Percentiles rank a stretch among this genome's conserved stretches.
These are phyloP conservation scores for Cercospora sp. DNA, from an alignment of 2,329 filamentous ascomycete species.

Conservation along the genomic window DNA sequence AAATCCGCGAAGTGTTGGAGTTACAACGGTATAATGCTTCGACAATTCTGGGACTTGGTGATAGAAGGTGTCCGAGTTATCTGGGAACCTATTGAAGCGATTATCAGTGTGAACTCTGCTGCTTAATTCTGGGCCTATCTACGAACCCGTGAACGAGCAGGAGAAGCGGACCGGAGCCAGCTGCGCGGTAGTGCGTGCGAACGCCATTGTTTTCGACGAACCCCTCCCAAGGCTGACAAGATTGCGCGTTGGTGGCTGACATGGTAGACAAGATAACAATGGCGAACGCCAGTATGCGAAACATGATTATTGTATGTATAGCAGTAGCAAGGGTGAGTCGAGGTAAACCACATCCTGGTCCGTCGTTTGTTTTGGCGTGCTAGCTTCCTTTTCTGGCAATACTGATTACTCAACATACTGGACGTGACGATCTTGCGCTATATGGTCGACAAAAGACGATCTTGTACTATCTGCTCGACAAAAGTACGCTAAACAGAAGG, in stretches of 20 bases:
- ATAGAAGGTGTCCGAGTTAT: slow-evolving; percentile 4
- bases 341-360: not conserved
- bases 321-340: not conserved
- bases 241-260: not conserved
- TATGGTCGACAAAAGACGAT: not conserved
- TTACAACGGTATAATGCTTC: slow-evolving; percentile 11
- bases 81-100: not conserved
- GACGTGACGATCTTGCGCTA: not conserved
- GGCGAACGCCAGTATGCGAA: not conserved
- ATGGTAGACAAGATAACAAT: not conserved
- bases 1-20: slow-evolving; percentile 3
- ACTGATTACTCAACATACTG: not conserved
- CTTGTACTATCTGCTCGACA: not conserved
- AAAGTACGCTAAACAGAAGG: not conserved
- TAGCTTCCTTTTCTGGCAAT: not conserved
- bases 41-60: slow-evolving; percentile 7
- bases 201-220: slow-evolving; percentile 13
- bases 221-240: slow-evolving; percentile 6
- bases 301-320: not conserved
- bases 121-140: no score
- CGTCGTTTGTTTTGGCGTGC: not conserved
- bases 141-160: slow-evolving; percentile 3
- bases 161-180: slow-evolving; percentile 4
- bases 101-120: no score
- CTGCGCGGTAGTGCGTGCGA: slow-evolving; percentile 12